phyloP scores from a whole-genome alignment of 768 basidiomycete genomes.

The Serendipita sp. region DNA sequence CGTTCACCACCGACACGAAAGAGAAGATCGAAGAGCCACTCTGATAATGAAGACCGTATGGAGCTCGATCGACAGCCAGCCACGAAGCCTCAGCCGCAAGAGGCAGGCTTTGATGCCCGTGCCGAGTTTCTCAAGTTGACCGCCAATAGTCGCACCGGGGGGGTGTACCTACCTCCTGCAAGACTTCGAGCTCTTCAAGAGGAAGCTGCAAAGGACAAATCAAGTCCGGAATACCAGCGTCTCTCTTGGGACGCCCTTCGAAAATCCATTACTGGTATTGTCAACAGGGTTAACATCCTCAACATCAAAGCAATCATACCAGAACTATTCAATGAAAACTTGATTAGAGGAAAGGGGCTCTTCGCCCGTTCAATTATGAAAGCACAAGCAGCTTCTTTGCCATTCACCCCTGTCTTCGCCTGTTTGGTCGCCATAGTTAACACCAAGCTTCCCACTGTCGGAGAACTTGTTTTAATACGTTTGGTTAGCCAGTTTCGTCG shows the following conservation, averaged over 20 bases:
- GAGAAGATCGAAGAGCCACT: not conserved
- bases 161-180: slow-evolving; percentile 93
- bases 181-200: slow-evolving; percentile 79
- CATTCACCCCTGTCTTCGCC: slow-evolving; percentile 94
- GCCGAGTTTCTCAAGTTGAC: slow-evolving; percentile 84
- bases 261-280: slow-evolving; percentile 96
- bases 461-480: slow-evolving; percentile 75
- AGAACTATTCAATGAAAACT: slow-evolving; percentile 83
- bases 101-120: slow-evolving; percentile 38
- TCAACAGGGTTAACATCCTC: slow-evolving; percentile 93
- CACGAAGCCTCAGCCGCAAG: slow-evolving; percentile 4
- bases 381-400: slow-evolving; percentile 90
- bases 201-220: slow-evolving; percentile 66
- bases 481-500: slow-evolving; percentile 90
- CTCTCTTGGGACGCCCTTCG: slow-evolving; percentile 95
- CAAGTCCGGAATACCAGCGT: slow-evolving; percentile 78
- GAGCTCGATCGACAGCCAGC: not conserved
- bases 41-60: not conserved
- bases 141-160: slow-evolving; percentile 60
- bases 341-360: slow-evolving; percentile 81
- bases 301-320: slow-evolving; percentile 93
- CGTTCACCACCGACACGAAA: not conserved
- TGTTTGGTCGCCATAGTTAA: slow-evolving; percentile 89
- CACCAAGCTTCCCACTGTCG: slow-evolving; percentile 91
- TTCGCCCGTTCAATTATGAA: slow-evolving; percentile 95